Evolutionary conservation across 2,329 filamentous ascomycete species (phyloP), one percentile per base, ranked within the genome.

Genomic region (Trichoderma endophyticum): DNA sequence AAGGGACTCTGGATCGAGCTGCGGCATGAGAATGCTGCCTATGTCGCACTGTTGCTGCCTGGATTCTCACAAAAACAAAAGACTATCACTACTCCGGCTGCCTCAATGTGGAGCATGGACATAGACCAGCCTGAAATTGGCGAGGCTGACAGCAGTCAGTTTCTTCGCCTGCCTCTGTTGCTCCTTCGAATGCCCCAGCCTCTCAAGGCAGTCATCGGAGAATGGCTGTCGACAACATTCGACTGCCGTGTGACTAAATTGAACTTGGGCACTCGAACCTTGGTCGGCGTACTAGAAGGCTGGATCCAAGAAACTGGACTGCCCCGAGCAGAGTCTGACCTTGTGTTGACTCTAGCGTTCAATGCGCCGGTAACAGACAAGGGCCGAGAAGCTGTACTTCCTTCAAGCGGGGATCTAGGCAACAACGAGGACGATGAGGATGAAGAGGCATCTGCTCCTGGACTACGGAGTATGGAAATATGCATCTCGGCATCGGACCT

Each of bases 181-280:
- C 79, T 90, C 1, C 78, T 89, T 34, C 83, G 87, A 28, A 89
- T 89, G 86, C 88, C 88, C 0, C 79, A 84, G 4, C 79, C 86
- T 2, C 79, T 90, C 1, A 88, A 87, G 74, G 72, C 80, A 2
- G 79, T 86, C 24, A 75, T 90, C 0, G 73, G 82, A n/a, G 83
- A 85, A 26, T 90, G 89, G 77, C 79, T 90, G 12, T 81, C 83
- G 4, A 83, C 79, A 56, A 84, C 84, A 0, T 89, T 90, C 73
- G 88, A 90, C 79, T 89, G 86, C 73, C 87, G 86, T 32, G 83
- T 89, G 59, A 85, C 82, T 69, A 80, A 85, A 4, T 78, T 89
- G 56, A 81, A 81, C 1, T 77, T 90, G 2, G 85, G 86, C 6
- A 88, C 86, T 7, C 82, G 81, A 59, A 87, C 85, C 2, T 80